Evolutionary conservation across 129 eudicot genomes (phyloP).

Genomic region (Lactuca saligna): DNA sequence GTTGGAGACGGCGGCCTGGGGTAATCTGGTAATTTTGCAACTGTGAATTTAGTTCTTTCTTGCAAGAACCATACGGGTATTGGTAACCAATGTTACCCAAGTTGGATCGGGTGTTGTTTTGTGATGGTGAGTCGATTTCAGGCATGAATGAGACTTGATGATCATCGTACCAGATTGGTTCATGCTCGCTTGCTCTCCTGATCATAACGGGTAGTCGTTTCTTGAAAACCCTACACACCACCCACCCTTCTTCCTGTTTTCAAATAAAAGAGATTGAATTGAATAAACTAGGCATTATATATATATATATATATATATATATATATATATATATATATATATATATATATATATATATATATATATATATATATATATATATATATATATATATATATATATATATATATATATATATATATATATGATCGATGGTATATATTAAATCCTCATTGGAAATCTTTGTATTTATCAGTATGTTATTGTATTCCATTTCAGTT

Average conservation of each 20-base stretch:
- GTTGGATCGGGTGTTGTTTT: slow-evolving; percentile 32
- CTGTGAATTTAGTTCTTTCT: slow-evolving; percentile 38
- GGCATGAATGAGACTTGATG: slow-evolving; percentile 60
- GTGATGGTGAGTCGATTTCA: slow-evolving; percentile 52
- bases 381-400: too few relatives aligned
- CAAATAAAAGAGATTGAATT: background rate
- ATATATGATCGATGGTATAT: too few relatives aligned
- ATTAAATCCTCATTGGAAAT: too few relatives aligned
- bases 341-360: too few relatives aligned
- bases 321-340: too few relatives aligned
- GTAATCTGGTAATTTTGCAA: slow-evolving; percentile 36
- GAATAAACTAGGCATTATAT: too few relatives aligned
- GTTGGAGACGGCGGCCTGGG: slow-evolving; percentile 45
- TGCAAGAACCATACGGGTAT: slow-evolving; percentile 28
- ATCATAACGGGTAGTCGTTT: slow-evolving; percentile 46
- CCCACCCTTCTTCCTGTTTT: slow-evolving; percentile 90
- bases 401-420: too few relatives aligned
- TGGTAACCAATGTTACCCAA: slow-evolving; percentile 14
- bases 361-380: too few relatives aligned
- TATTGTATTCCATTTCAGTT: too few relatives aligned
- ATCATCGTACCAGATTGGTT: slow-evolving; percentile 67
- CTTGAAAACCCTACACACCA: slow-evolving; percentile 71
- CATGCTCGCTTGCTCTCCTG: slow-evolving; percentile 45
- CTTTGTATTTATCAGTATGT: too few relatives aligned
- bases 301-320: too few relatives aligned